A percentile compares a stretch with the other conserved stretches of the same genome.
These are phyloP conservation scores for Thielaviopsis musarum DNA, from an alignment of 2,329 filamentous ascomycete genomes.

Conservation along the genomic window DNA sequence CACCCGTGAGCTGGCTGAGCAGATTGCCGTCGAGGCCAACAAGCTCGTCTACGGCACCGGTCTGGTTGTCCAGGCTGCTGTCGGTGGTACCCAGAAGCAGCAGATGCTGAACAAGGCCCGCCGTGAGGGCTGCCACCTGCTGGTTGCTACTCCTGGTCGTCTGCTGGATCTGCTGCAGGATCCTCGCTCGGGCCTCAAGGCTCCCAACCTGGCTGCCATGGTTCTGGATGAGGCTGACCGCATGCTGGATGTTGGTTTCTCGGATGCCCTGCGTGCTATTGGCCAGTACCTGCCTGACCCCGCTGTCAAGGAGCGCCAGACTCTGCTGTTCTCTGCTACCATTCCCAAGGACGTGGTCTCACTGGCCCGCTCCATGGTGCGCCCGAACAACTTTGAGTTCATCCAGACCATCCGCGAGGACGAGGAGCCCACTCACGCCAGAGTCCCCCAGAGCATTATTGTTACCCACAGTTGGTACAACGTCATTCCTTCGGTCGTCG, in stretches of 20 bases:
- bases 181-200: conserved; percentile 40
- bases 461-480: conserved; percentile 55
- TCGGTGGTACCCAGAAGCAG: conserved; percentile 74
- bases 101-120: conserved; percentile 51
- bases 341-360: conserved; percentile 69
- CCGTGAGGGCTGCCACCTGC: conserved; percentile 64
- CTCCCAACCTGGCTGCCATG: conserved; percentile 74
- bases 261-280: conserved; percentile 47
- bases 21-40: conserved; percentile 64
- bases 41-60: conserved; percentile 49
- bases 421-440: conserved; percentile 70
- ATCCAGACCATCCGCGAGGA: conserved; percentile 74
- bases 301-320: conserved; percentile 55
- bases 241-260: conserved; percentile 90
- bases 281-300: conserved; percentile 44
- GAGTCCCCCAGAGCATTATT: conserved; percentile 66
- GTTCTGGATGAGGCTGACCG: conserved; percentile 96
- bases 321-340: conserved; percentile 88
- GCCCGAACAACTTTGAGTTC: conserved; percentile 65
- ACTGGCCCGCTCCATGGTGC: conserved; percentile 63
- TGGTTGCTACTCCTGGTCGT: conserved; percentile 82
- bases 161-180: conserved; percentile 68
- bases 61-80: conserved; percentile 56
- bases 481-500: conserved; percentile 56
- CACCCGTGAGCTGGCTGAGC: conserved; percentile 64